phyloP scores from a whole-genome alignment of 2,329 filamentous ascomycete genomes.

The Pestalotiopsis sp. region DNA sequence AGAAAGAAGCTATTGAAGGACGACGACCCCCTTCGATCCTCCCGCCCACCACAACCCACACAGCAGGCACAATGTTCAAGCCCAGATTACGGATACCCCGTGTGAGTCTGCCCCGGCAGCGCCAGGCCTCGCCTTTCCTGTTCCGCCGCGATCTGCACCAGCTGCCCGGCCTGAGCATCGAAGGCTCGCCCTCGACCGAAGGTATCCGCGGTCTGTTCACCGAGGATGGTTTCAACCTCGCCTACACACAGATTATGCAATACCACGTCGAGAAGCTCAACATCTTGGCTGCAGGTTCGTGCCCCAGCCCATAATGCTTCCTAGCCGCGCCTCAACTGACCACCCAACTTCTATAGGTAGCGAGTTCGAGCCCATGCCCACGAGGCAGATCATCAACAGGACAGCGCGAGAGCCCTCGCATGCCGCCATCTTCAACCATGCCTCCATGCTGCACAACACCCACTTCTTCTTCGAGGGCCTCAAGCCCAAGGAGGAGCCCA shows the following conservation, averaged over 20 bases:
- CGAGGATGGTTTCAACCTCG: slow-evolving; percentile 68
- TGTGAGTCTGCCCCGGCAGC: slow-evolving; percentile 39
- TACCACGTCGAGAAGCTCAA: slow-evolving; percentile 79
- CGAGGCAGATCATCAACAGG: slow-evolving; percentile 71
- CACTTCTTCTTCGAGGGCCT: slow-evolving; percentile 76
- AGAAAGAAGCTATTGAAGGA: not conserved
- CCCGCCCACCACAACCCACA: not conserved
- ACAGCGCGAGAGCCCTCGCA: slow-evolving; percentile 78
- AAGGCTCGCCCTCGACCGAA: slow-evolving; percentile 40
- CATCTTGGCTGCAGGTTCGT: slow-evolving; percentile 68
- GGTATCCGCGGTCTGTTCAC: slow-evolving; percentile 74
- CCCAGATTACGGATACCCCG: slow-evolving; percentile 57
- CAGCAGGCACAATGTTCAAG: slow-evolving; percentile 49
- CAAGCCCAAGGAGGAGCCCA: slow-evolving; percentile 26
- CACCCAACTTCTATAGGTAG: slow-evolving; percentile 52
- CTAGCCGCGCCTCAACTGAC: not conserved
- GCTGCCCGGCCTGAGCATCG: slow-evolving; percentile 44
- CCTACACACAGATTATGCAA: slow-evolving; percentile 83
- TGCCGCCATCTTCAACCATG: slow-evolving; percentile 90
- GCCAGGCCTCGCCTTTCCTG: slow-evolving; percentile 26
- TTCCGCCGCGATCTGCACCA: slow-evolving; percentile 47
- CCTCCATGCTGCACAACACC: slow-evolving; percentile 95
- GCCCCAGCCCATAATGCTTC: not conserved
- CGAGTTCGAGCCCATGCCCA: slow-evolving; percentile 61
- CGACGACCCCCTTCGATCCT: not conserved